Evolutionary conservation across 108 stramenopile genomes (phyloP), one percentile per base, ranked within the genome.

Genomic region (Discostella pseudostelligera): DNA sequence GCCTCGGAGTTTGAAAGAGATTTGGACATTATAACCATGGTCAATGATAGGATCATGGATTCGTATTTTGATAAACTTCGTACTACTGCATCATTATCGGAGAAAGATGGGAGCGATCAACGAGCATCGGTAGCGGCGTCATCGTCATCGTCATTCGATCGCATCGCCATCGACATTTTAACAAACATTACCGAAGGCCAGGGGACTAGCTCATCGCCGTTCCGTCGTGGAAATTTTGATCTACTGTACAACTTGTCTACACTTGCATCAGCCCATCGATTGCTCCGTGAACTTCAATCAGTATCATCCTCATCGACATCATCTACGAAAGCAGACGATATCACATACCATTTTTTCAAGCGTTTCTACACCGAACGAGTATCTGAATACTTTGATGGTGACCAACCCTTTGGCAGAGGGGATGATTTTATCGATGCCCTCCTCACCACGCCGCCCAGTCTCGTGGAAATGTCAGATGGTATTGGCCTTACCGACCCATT

Each of bases 221-320:
- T 87, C 16, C 80, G 92, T 20, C 61, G 74, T 37, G 83, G 85
- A 3, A 94, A 88, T 58, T 90, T 94, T 58, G 92, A 94, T 48
- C 61, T 94, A 16, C 59, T 94, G 5, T 61, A 79, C 39, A 67
- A 81, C 11, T 62, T 94, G 8, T 75, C 81, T 12, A 94, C 89
- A 8, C 92, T 90, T 44, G 89, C 87, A 63, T 62, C 80, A 11
- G 69, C 87, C n/a, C 92, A 94, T 46, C 74, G 85, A 13, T 67
- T 93, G 20, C 57, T 93, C 11, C 69, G 80, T 4, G 50, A 79
- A 17, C 55, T 78, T 4, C 46, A 56, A 28, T 5, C 4, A 51
- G 10, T 12, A 25, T 12, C 49, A 4, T 36, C 37, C 14, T 37
- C 51, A 61, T 32, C 48, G 19, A 16, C 35, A 9, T 44, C 43